phyloP scores from a whole-genome alignment of 208 protist species.

The Leishmania major region DNA sequence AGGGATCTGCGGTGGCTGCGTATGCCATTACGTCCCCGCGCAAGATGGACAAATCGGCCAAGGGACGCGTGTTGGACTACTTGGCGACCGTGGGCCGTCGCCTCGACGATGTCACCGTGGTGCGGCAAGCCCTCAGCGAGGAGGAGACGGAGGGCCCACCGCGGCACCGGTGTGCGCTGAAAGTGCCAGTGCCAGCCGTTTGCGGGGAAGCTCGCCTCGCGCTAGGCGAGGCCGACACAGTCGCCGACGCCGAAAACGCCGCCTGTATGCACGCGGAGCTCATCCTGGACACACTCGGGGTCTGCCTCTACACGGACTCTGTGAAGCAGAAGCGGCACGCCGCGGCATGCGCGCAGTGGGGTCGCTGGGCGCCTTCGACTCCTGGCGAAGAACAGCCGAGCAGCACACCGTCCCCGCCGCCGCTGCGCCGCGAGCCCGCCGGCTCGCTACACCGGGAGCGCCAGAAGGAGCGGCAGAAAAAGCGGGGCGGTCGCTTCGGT shows the following conservation, averaged over 20 bases:
- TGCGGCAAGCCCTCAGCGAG: slow-evolving; percentile 45
- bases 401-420: slow-evolving; percentile 71
- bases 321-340: slow-evolving; percentile 66
- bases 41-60: slow-evolving; percentile 53
- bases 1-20: slow-evolving; percentile 16
- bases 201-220: slow-evolving; percentile 80
- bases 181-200: slow-evolving; percentile 65
- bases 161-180: slow-evolving; percentile 50
- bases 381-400: slow-evolving; percentile 22
- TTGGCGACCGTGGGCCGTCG: slow-evolving; percentile 70
- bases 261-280: slow-evolving; percentile 92
- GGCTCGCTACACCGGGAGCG: slow-evolving; percentile 76
- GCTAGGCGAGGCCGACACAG: slow-evolving; percentile 66
- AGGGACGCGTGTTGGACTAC: slow-evolving; percentile 64
- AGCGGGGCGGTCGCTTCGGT: neutral
- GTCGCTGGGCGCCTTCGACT: slow-evolving; percentile 59
- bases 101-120: slow-evolving; percentile 66
- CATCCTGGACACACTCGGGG: slow-evolving; percentile 84
- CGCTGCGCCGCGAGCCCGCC: slow-evolving; percentile 64
- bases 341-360: slow-evolving; percentile 49
- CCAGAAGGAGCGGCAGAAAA: slow-evolving; percentile 23
- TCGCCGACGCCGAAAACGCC: slow-evolving; percentile 65
- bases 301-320: slow-evolving; percentile 71
- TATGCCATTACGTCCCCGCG: slow-evolving; percentile 17
- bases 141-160: slow-evolving; percentile 41